phyloP scores from a whole-genome alignment of 2,329 filamentous ascomycete species.

The Proliferodiscus dingleyae region DNA sequence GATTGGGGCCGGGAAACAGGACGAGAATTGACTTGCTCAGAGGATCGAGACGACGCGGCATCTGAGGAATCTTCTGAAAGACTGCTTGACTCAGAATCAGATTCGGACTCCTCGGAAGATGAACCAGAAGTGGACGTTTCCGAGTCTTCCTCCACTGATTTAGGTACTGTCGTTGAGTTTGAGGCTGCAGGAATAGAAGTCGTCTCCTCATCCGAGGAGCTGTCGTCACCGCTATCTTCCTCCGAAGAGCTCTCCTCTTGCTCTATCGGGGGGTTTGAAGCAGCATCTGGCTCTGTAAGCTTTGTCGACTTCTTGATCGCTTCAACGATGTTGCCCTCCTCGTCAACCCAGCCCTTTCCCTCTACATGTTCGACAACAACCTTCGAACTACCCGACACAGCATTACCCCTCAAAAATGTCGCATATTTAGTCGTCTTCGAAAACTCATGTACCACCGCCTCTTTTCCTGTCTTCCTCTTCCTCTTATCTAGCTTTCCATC shows the following conservation, averaged over 20 bases:
- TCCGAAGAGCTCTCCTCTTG: conserved; percentile 10
- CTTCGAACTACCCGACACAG: conserved; percentile 39
- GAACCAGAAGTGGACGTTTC: conserved; percentile 23
- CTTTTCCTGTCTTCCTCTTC: conserved; percentile 54
- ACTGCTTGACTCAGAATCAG: conserved; percentile 5
- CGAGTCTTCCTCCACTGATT: conserved; percentile 10
- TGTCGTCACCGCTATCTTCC: conserved; percentile 16
- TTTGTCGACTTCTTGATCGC: conserved; percentile 29
- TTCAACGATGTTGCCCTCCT: conserved; percentile 71
- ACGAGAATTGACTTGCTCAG: conserved; percentile 13
- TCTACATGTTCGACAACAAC: conserved; percentile 67
- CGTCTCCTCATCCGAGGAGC: conserved; percentile 26
- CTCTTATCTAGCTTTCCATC: conserved; percentile 45
- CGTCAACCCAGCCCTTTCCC: conserved; percentile 83
- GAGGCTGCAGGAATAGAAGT: neutral
- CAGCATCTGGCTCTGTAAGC: neutral
- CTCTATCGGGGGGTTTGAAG: conserved; percentile 19
- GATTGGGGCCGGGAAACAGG: conserved; percentile 29
- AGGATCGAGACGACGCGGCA: conserved; percentile 9
- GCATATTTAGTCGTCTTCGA: conserved; percentile 78
- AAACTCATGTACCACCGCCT: conserved; percentile 82
- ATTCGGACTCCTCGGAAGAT: conserved; percentile 9
- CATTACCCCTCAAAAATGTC: conserved; percentile 65
- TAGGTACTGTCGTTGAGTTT: neutral
- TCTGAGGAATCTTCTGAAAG: conserved; percentile 10